Evolutionary conservation across 73 alveolate genomes (phyloP).

Genomic region (Tetrahymena malaccensis): DNA sequence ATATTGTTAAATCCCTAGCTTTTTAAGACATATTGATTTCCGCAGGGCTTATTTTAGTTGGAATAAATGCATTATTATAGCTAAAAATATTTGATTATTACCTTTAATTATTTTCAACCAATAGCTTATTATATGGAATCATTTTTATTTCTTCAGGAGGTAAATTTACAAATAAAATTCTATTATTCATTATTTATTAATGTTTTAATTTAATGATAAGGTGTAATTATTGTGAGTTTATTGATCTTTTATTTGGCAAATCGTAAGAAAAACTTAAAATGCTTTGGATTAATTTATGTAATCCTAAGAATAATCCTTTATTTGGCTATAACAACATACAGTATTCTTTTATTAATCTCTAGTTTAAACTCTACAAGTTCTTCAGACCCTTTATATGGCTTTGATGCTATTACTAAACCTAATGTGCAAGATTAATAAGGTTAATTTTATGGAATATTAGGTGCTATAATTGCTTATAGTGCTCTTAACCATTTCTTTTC

Average conservation of each 20-base stretch:
- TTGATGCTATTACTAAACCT: not conserved
- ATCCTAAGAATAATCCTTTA: not conserved
- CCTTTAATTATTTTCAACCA: not conserved
- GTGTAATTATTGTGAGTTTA: not conserved
- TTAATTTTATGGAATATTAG: not conserved
- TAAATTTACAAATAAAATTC: not conserved
- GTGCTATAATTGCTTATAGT: not conserved
- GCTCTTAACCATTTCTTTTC: not conserved
- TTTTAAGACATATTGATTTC: not conserved
- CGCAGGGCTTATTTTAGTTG: not conserved
- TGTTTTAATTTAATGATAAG: not conserved
- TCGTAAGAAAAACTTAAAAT: not conserved
- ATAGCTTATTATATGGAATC: not conserved
- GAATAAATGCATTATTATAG: not conserved
- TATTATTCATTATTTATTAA: not conserved
- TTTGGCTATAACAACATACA: not conserved
- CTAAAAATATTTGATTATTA: not conserved
- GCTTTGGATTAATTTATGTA: not conserved
- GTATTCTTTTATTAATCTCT: not conserved
- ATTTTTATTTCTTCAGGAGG: not conserved
- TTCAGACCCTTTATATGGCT: not conserved
- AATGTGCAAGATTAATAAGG: not conserved
- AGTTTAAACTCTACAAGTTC: not conserved
- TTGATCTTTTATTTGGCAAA: not conserved
- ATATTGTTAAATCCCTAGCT: not conserved